phyloP scores from a whole-genome alignment of 148 eudicot species.

The Nepenthes gracilis region DNA sequence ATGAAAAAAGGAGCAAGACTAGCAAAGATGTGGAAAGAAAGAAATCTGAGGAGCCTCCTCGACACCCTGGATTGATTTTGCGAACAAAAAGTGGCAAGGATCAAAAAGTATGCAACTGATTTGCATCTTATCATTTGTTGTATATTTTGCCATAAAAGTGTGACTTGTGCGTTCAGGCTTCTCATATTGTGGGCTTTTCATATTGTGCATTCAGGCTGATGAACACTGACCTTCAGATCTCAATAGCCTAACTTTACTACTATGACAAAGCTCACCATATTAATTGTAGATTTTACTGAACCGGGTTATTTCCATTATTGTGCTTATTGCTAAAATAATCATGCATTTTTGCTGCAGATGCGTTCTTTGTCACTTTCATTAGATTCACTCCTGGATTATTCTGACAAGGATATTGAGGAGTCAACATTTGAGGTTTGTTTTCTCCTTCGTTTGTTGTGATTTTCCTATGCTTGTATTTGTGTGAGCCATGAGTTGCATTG shows the following conservation, averaged over 20 bases:
- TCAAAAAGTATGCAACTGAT: conserved; percentile 36
- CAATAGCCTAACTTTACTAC: too few species aligned
- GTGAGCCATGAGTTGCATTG: background rate
- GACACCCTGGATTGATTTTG: conserved; percentile 72
- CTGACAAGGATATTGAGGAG: conserved; percentile 77
- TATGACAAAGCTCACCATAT: background rate
- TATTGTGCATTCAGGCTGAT: too few species aligned
- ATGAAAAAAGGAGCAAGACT: conserved; percentile 38
- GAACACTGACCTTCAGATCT: too few species aligned
- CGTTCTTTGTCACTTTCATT: conserved; percentile 78
- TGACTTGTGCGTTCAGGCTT: too few species aligned
- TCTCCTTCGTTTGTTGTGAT: background rate
- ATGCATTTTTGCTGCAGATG: conserved; percentile 35
- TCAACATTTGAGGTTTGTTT: conserved; percentile 77
- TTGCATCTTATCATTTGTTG: too few species aligned
- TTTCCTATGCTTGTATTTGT: background rate
- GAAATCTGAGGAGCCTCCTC: conserved; percentile 73
- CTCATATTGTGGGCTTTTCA: too few species aligned
- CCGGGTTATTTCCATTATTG: background rate
- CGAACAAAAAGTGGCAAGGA: conserved; percentile 55
- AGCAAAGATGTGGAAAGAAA: conserved; percentile 49
- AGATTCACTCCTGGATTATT: conserved; percentile 87
- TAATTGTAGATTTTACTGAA: conserved; percentile 8
- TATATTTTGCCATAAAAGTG: too few species aligned
- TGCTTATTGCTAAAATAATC: background rate